phyloP scores from a whole-genome alignment of 106 monocot genomes.

The Dactylorhiza incarnata region DNA sequence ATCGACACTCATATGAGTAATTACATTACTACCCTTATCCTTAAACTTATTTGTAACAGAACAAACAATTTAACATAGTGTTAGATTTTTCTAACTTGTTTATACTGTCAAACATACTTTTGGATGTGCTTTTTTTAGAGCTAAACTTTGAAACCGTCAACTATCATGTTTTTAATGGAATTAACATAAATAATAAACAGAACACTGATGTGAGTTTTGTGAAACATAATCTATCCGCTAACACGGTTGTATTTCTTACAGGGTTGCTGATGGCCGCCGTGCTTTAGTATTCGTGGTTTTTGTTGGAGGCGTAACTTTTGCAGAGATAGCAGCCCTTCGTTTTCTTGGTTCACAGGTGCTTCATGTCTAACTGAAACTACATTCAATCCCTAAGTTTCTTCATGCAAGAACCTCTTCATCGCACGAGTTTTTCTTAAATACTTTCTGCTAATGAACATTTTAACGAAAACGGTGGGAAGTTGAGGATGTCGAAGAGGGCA shows the following conservation, averaged over 20 bases:
- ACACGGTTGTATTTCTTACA: constrained; percentile 21
- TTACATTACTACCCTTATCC: too few species aligned
- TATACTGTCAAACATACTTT: background rate
- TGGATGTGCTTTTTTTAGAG: background rate
- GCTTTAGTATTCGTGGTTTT: constrained; percentile 77
- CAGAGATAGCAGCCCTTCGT: constrained; percentile 89
- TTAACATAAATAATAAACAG: background rate
- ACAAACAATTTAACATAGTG: background rate
- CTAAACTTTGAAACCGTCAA: background rate
- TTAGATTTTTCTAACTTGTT: background rate
- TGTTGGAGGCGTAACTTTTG: constrained; percentile 93
- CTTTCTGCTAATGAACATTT: background rate
- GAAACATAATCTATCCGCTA: background rate
- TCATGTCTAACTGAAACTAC: background rate
- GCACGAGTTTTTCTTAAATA: background rate
- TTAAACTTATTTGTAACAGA: too few species aligned
- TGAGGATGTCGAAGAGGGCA: too few species aligned
- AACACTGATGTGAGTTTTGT: background rate
- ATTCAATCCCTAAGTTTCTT: background rate
- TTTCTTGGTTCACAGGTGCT: constrained; percentile 91
- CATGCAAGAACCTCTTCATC: background rate
- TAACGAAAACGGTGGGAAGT: background rate
- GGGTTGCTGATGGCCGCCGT: constrained; percentile 71
- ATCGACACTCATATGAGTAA: too few species aligned
- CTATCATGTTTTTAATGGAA: too few species aligned